Percentiles rank a stretch among this genome's conserved stretches.
Evolutionary conservation across 176 grass and related monocot species (phyloP).

Genomic region (Calamus simplicifolius): DNA sequence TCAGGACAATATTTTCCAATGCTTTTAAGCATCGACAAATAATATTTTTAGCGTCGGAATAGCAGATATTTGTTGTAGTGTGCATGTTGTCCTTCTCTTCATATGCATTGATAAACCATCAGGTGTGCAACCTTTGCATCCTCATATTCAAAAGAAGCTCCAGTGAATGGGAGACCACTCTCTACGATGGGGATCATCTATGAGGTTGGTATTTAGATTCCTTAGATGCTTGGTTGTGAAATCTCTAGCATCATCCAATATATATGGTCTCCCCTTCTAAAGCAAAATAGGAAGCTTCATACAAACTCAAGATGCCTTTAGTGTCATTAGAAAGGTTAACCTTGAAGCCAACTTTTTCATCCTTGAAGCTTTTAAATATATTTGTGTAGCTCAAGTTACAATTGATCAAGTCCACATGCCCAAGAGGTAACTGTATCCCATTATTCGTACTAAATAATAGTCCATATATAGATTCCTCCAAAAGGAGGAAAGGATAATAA

Average conservation of each 20-base stretch:
- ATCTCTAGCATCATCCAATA: constrained; percentile 19
- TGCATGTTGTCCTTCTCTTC: not conserved
- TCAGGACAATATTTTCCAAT: no score
- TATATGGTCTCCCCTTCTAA: constrained; percentile 7
- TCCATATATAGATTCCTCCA: no score
- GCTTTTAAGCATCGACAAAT: no score
- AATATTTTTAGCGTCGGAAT: no score
- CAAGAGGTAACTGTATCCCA: no score
- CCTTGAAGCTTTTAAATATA: constrained; percentile 11
- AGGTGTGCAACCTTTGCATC: constrained; percentile 23
- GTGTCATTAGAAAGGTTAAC: not conserved
- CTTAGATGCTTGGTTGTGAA: constrained; percentile 8
- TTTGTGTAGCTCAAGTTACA: not conserved
- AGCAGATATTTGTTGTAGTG: no score
- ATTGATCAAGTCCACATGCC: no score
- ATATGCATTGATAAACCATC: constrained; percentile 33
- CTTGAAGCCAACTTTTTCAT: constrained; percentile 1
- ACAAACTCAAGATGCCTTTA: constrained; percentile 20
- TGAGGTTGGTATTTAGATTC: not conserved
- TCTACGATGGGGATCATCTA: not conserved
- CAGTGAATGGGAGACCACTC: not conserved
- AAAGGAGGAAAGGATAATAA: no score
- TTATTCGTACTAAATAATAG: no score
- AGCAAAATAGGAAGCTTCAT: constrained; percentile 35
- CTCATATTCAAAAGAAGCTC: constrained; percentile 14